Conservation (phyloP, 2,329 filamentous ascomycete genomes). For the Claviceps pusilla region DNA sequence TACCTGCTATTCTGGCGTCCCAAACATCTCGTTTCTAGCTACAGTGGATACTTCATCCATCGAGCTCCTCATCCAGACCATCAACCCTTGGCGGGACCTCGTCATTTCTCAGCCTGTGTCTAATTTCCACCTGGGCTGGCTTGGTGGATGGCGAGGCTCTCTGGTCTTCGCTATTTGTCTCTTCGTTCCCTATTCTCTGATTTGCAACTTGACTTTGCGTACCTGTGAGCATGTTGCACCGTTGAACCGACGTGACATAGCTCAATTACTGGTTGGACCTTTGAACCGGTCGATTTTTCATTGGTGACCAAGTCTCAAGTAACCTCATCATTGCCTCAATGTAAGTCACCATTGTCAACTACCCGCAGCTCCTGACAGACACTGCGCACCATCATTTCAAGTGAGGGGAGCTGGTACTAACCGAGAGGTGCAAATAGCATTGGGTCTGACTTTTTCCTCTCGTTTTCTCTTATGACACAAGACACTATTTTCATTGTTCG, state of each 20-base stretch:
- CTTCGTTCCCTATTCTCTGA: not conserved
- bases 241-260: constrained; percentile 1
- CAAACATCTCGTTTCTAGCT: not conserved
- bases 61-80: not conserved
- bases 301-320: not conserved
- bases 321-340: not conserved
- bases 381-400: not conserved
- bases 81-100: constrained; percentile 2
- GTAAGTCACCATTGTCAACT: not conserved
- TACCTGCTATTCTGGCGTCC: not conserved
- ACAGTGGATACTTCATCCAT: constrained; percentile 1
- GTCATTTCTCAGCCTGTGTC: constrained; percentile 1
- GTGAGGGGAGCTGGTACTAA: not conserved
- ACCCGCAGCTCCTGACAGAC: not conserved
- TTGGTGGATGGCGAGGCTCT: constrained; percentile 1
- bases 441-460: not conserved
- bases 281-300: not conserved
- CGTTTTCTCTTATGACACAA: not conserved
- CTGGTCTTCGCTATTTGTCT: not conserved
- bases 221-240: not conserved
- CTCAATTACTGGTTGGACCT: not conserved
- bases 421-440: not conserved
- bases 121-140: constrained; percentile 1
- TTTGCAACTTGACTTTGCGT: not conserved
- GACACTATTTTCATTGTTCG: not conserved